phyloP scores from a whole-genome alignment of 2,329 filamentous ascomycete species.

The Botrytis fragariae region DNA sequence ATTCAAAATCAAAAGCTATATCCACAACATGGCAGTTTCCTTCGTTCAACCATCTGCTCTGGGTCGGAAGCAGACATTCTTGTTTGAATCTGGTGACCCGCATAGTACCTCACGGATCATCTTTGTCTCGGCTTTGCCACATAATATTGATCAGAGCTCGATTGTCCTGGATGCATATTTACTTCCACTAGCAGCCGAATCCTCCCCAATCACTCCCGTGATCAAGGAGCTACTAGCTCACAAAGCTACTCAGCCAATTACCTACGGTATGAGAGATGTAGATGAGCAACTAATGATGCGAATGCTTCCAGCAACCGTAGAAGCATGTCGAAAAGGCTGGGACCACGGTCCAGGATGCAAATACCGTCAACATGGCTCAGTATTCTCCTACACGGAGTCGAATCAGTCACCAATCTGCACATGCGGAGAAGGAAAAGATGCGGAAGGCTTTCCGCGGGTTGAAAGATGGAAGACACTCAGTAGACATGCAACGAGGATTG shows the following conservation, averaged over 20 bases:
- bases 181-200: neutral
- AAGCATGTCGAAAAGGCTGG: constrained; percentile 23
- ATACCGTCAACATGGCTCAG: neutral
- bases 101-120: constrained; percentile 10
- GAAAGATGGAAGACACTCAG: neutral
- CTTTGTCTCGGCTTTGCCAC: constrained; percentile 5
- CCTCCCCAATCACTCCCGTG: neutral
- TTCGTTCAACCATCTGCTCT: neutral
- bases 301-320: constrained; percentile 18
- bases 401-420: neutral
- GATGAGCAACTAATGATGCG: constrained; percentile 18
- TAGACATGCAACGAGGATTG: neutral
- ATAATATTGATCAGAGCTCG: constrained; percentile 21
- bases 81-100: neutral
- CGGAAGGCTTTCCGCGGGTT: neutral
- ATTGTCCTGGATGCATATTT: constrained; percentile 24
- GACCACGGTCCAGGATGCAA: constrained; percentile 4
- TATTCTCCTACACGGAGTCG: neutral
- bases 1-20: no score
- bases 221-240: neutral
- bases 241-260: neutral
- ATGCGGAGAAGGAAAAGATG: neutral
- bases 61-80: neutral
- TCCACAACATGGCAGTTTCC: neutral
- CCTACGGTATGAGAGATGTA: neutral